A percentile compares a stretch with the other conserved stretches of the same genome.
These are phyloP conservation scores for Achaetomiella virescens DNA, from an alignment of 495 filamentous ascomycete genomes.

Conservation along the genomic window DNA sequence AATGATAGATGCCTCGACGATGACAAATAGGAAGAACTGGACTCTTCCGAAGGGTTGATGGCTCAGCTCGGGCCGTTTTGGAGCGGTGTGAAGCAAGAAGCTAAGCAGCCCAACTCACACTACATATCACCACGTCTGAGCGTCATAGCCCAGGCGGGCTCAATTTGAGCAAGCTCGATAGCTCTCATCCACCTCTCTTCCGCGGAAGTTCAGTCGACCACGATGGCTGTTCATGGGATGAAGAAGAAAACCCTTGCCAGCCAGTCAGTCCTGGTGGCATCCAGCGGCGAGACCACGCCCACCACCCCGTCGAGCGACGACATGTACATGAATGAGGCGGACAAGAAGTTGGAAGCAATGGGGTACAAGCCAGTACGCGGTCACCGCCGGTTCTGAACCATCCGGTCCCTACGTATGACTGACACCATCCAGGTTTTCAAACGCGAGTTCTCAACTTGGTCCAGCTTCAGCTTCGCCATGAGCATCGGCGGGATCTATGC, in stretches of 20 bases:
- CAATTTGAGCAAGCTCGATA: too few species aligned
- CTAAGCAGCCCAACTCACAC: too few species aligned
- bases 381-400: background rate
- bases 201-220: background rate
- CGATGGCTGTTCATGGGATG: background rate
- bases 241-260: background rate
- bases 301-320: conserved; percentile 5
- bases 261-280: background rate
- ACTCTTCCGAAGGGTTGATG: too few species aligned
- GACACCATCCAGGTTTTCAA: conserved; percentile 47
- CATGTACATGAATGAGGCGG: conserved; percentile 20
- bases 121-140: too few species aligned
- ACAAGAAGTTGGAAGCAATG: conserved; percentile 30
- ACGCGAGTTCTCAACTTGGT: conserved; percentile 56
- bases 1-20: too few species aligned
- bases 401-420: background rate
- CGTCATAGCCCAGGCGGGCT: too few species aligned
- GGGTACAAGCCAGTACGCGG: conserved; percentile 30
- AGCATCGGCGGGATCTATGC: conserved; percentile 56
- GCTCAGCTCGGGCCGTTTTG: too few species aligned
- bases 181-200: background rate
- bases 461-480: conserved; percentile 59
- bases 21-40: too few species aligned
- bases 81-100: too few species aligned
- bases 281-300: conserved; percentile 1